These are phyloP conservation scores for Psidium friedrichsthalianum DNA, from an alignment of 345 rosid species.

Conservation along the genomic window DNA sequence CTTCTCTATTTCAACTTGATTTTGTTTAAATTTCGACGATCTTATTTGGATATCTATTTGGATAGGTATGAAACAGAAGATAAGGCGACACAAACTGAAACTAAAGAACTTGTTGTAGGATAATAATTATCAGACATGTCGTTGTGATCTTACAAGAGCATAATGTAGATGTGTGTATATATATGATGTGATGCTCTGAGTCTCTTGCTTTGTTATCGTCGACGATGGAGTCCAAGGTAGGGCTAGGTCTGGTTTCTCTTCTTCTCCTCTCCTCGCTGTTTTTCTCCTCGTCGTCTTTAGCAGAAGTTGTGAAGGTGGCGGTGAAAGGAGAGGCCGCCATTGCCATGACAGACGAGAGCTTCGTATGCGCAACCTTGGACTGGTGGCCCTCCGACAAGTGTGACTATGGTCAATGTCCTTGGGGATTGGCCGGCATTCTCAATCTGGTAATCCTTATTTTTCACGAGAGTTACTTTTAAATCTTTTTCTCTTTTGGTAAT, in stretches of 20 bases:
- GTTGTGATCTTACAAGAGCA: background rate
- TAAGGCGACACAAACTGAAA: background rate
- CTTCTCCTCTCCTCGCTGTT: background rate
- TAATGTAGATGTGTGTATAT: background rate
- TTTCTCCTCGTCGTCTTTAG: background rate
- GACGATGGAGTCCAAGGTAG: background rate
- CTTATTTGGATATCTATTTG: background rate
- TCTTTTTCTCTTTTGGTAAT: background rate
- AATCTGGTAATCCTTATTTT: slow-evolving; percentile 22
- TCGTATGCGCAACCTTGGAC: slow-evolving; percentile 53
- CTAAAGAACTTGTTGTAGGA: background rate
- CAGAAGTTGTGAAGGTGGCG: slow-evolving; percentile 15
- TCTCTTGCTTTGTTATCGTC: background rate
- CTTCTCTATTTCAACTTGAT: background rate
- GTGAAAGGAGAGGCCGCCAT: slow-evolving; percentile 26
- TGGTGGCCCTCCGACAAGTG: slow-evolving; percentile 65
- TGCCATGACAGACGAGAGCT: slow-evolving; percentile 34
- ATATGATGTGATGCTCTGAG: background rate
- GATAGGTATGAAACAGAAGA: background rate
- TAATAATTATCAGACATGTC: background rate
- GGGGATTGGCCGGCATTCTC: slow-evolving; percentile 42
- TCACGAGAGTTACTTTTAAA: background rate
- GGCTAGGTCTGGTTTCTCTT: background rate
- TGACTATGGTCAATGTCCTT: slow-evolving; percentile 50
- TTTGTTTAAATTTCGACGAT: background rate